A percentile compares a stretch with the other conserved stretches of the same genome.
These are phyloP conservation scores for Fusarium sulawesiense DNA, from an alignment of 2,329 filamentous ascomycete species.

Conservation along the genomic window DNA sequence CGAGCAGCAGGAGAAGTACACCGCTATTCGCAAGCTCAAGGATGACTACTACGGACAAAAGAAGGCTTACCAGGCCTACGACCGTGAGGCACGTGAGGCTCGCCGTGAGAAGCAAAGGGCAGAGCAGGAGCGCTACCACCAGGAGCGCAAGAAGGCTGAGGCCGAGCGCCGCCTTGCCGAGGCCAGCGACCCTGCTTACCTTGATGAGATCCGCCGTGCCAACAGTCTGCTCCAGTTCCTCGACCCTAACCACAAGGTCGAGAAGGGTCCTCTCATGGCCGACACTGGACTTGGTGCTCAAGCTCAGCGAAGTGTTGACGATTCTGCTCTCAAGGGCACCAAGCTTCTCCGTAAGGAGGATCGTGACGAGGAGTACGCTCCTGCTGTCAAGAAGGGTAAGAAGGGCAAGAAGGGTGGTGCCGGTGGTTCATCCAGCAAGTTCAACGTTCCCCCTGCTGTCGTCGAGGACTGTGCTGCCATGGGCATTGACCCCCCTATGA, in stretches of 20 bases:
- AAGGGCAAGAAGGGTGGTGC: constrained; percentile 75
- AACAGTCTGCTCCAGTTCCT: constrained; percentile 92
- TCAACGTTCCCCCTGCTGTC: constrained; percentile 89
- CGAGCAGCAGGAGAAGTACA: constrained; percentile 88
- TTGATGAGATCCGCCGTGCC: constrained; percentile 90
- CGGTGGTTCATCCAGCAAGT: constrained; percentile 65
- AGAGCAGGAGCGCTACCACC: constrained; percentile 79
- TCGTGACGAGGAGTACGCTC: constrained; percentile 86
- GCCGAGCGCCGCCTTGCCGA: constrained; percentile 82
- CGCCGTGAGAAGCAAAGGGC: constrained; percentile 81
- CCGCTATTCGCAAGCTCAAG: constrained; percentile 85
- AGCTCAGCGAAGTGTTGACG: constrained; percentile 85
- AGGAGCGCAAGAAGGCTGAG: constrained; percentile 79
- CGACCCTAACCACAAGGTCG: constrained; percentile 77
- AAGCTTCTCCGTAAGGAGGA: constrained; percentile 87
- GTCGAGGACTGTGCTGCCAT: constrained; percentile 90
- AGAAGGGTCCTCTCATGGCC: constrained; percentile 73
- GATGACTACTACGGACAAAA: constrained; percentile 86
- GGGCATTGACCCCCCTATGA: constrained; percentile 88
- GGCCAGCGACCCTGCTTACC: constrained; percentile 86
- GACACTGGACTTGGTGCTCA: constrained; percentile 81
- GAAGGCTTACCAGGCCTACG: constrained; percentile 84
- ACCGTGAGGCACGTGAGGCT: constrained; percentile 83
- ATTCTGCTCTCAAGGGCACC: constrained; percentile 85
- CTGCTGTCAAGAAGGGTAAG: constrained; percentile 87